Base-by-base conservation (phyloP, 2,329 filamentous ascomycete genomes). In the Didymella segeticola region DNA sequence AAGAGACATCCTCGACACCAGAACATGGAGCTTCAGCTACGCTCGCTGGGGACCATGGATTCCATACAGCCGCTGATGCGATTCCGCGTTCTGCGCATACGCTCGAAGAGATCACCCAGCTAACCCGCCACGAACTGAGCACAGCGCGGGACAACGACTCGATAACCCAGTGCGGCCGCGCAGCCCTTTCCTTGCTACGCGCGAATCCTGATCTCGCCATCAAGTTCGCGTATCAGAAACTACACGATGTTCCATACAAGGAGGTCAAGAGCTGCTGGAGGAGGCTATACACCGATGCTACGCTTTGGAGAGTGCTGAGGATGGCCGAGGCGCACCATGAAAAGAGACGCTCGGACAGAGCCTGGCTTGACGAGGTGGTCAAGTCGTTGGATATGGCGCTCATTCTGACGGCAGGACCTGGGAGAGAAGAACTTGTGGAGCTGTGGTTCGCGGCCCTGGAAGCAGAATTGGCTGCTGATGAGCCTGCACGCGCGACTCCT, bases 361-460 rank as follows among this genome's bases (percentile, higher is more conserved):
- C 47, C 2, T 84, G 80, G 74, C 68, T 92, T 4, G 80, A 84
- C 27, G 72, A 79, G 1, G 78, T 89, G 2, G 83, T 96, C 27
- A 80, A 82, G 47, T 76, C 82, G 1, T 80, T 98, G 2, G 93
- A 97, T 65, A 86, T 87, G 71, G 87, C 89, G 0, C 75, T 96
- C 37, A 90, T 96, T 38, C 83, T 92, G 47, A 85, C 90, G 0
- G 89, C 49, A 7, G 70, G 66, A 7, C 68, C 68, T 1, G 22
- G 34, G 12, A 61, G 71, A 31, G 69, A 68, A 39, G 65, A 66
- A 5, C 31, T 79, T 1, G 64, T 79, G 15, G 70, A 76, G 50
- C 33, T 82, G 72, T 79, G 87, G 38, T 80, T 87, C 51, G 67
- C 74, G 34, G 79, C 81, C 0, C 64, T 89, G 20, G 69, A 73